Percentiles rank a stretch among this genome's conserved stretches.
Evolutionary conservation across 23 red algal genomes (phyloP).

Genomic region (Agarophyton chilense): DNA sequence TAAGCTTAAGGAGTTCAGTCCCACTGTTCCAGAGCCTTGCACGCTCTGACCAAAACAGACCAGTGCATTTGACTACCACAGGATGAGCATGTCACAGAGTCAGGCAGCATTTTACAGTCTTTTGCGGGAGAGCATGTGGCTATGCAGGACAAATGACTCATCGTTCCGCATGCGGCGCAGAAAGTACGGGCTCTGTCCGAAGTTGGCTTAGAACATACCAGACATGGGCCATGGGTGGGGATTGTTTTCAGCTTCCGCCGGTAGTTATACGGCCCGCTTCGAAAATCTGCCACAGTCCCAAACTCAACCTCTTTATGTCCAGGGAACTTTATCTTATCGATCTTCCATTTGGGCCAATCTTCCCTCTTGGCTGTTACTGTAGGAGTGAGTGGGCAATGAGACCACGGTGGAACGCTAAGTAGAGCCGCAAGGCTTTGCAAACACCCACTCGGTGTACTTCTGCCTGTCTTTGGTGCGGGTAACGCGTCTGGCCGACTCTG

Average conservation of each 20-base stretch:
- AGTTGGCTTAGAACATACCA: background rate
- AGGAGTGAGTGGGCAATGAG: constrained; percentile 34
- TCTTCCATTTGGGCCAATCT: constrained; percentile 30
- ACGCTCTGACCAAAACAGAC: constrained; percentile 8
- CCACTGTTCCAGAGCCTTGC: background rate
- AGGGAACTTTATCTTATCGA: constrained; percentile 45
- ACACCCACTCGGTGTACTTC: constrained; percentile 22
- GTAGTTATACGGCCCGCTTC: constrained; percentile 33
- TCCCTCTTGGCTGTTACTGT: constrained; percentile 45
- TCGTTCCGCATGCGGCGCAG: constrained; percentile 15
- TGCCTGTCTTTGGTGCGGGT: background rate
- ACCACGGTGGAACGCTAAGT: constrained; percentile 56
- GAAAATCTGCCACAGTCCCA: constrained; percentile 1
- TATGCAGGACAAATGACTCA: constrained; percentile 15
- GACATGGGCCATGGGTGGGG: background rate
- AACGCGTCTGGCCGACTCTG: constrained; percentile 20
- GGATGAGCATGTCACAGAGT: background rate
- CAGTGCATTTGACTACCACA: background rate
- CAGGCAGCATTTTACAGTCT: background rate
- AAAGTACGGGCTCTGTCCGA: background rate
- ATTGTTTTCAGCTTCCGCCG: background rate
- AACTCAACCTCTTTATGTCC: constrained; percentile 27
- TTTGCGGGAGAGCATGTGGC: background rate
- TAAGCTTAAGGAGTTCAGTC: constrained; percentile 13
- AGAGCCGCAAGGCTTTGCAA: constrained; percentile 52